Evolutionary conservation across 805 yeast genomes (phyloP).

Genomic region (Candida dendrica): DNA sequence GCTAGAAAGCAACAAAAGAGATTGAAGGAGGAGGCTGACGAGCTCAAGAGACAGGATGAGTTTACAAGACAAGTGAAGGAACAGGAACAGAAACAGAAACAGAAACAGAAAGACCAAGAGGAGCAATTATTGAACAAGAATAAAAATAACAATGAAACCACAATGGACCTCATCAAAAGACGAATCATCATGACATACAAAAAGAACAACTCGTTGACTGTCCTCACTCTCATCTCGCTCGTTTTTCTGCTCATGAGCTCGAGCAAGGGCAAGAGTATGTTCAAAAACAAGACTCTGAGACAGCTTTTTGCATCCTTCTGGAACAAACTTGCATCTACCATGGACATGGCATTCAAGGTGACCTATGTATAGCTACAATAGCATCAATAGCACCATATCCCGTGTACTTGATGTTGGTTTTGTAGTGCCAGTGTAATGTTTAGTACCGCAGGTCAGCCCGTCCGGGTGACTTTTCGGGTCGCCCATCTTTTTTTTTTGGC

Average conservation of each 20-base stretch:
- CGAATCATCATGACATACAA: not conserved
- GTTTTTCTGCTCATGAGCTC: not conserved
- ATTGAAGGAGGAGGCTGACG: slow-evolving; percentile 1
- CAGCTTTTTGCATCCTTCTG: slow-evolving; percentile 5
- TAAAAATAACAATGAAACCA: not conserved
- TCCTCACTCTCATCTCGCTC: not conserved
- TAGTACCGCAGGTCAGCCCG: no score
- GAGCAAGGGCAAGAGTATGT: not conserved
- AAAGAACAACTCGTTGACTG: not conserved
- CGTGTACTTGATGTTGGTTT: no score
- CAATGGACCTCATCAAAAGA: not conserved
- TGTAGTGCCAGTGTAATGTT: no score
- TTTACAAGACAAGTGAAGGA: not conserved
- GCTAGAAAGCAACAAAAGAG: not conserved
- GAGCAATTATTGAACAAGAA: not conserved
- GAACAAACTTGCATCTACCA: slow-evolving; percentile 9
- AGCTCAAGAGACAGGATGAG: slow-evolving; percentile 3
- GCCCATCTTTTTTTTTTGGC: no score
- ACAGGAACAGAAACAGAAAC: not conserved
- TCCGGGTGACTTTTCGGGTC: no score
- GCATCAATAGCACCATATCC: no score
- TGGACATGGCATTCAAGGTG: slow-evolving; percentile 20
- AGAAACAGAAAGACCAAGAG: not conserved
- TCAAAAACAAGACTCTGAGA: slow-evolving; percentile 7
- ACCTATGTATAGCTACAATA: slow-evolving; percentile 16